These are phyloP conservation scores for Zymoseptoria passerinii DNA, from an alignment of 2,329 filamentous ascomycete species.

Conservation along the genomic window DNA sequence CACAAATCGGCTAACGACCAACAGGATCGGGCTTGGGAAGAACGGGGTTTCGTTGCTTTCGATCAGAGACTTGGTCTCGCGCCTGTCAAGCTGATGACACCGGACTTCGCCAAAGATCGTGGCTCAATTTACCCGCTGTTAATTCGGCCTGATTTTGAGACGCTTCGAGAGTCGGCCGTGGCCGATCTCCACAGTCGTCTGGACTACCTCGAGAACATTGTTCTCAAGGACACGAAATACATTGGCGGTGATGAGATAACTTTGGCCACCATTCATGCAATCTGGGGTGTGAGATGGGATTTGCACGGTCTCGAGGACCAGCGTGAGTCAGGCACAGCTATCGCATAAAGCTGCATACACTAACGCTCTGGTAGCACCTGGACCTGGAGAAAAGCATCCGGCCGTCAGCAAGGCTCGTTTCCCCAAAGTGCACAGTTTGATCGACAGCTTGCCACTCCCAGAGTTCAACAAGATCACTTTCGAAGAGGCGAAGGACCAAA, in stretches of 20 bases:
- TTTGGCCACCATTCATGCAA: neutral
- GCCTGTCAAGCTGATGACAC: neutral
- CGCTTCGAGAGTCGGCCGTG: neutral
- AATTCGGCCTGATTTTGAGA: neutral
- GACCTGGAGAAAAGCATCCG: neutral
- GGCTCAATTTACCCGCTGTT: neutral
- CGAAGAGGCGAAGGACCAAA: neutral
- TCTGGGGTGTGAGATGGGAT: slow-evolving; percentile 1
- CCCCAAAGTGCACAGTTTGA: neutral
- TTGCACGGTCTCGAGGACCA: neutral
- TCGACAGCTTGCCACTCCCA: neutral
- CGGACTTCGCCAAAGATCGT: neutral
- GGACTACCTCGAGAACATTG: neutral
- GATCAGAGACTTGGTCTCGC: neutral
- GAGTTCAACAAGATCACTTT: neutral
- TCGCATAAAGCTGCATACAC: neutral
- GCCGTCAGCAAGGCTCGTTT: neutral
- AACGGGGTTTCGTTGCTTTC: neutral
- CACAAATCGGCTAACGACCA: neutral
- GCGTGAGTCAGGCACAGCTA: neutral
- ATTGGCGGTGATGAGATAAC: neutral
- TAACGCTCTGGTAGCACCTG: neutral
- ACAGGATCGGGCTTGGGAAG: neutral
- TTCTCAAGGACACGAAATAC: neutral
- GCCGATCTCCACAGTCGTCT: neutral